Base-by-base conservation (phyloP, 257 asterid species). In the Haberlea rhodopensis region DNA sequence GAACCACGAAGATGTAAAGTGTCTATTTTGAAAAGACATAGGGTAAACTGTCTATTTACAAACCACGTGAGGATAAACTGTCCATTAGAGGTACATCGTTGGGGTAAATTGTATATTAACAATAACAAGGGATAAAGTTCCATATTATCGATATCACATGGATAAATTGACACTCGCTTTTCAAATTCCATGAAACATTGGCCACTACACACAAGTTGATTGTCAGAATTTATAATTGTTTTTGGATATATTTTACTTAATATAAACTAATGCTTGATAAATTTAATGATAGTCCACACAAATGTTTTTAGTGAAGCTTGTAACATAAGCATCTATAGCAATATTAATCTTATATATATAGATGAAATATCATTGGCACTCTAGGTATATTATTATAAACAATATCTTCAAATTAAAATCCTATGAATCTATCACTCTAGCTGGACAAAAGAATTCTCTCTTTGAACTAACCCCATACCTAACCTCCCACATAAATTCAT, bases 321-420 rank as follows among this genome's bases (percentile, higher is more conserved):
- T 61, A 37, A n/a, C 7, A 49, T 40, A 73, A 67, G 78, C 71
- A 51, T 71, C n/a, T 49, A 31, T 43, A n/a, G 53, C 43, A 59
- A 72, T 23, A 52, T 18, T 28, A 58, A n/a, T n/a, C n/a, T n/a
- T n/a, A n/a, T n/a, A 29, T 29, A 29, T 29, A 7, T 6, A 29
- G 37, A 29, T 4, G 37, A 29, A 29, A 7, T 29, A 29, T 29
- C 9, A 2, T 29, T 29, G 10, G 37, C 37, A 7, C 37, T 29
- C 4, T 0, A 4, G 5, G 34, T 9, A 34, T 29, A 29, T n/a
- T 29, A 29, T 29, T 29, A 29, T 29, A 29, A 29, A 29, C 34
- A 29, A 29, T 2, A 29, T 5, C 8, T 5, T 29, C 9, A 7
- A 29, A 6, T 7, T 29, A 29, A 32, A 8, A 11, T 40, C 1